A percentile compares a stretch with the other conserved stretches of the same genome.
Evolutionary conservation across 306 rosid species (phyloP).

Genomic region (Cucumis sativus): Cucumber_9930_V3 NC_026658.2:2914001-2914500

Average conservation of each 20-base stretch:
- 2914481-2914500: conserved; percentile 48
- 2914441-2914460: conserved; percentile 80
- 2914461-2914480: conserved; percentile 42
- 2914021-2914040: neutral
- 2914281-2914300: conserved; percentile 78
- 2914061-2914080: neutral
- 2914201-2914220: conserved; percentile 99
- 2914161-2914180: conserved; percentile 18
- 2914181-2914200: conserved; percentile 91
- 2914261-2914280: conserved; percentile 91
- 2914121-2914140: neutral
- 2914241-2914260: conserved; percentile 94
- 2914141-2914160: conserved; percentile 10
- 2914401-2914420: neutral
- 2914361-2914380: neutral
- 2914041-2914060: neutral
- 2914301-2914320: neutral
- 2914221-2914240: conserved; percentile 85
- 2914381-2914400: neutral
- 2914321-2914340: neutral
- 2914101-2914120: neutral
- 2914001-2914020: neutral
- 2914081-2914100: neutral
- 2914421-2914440: conserved; percentile 65
- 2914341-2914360: neutral